Evolutionary conservation across 352 stramenopile species (phyloP).

Genomic region (Globisporangium orthogonon): DNA sequence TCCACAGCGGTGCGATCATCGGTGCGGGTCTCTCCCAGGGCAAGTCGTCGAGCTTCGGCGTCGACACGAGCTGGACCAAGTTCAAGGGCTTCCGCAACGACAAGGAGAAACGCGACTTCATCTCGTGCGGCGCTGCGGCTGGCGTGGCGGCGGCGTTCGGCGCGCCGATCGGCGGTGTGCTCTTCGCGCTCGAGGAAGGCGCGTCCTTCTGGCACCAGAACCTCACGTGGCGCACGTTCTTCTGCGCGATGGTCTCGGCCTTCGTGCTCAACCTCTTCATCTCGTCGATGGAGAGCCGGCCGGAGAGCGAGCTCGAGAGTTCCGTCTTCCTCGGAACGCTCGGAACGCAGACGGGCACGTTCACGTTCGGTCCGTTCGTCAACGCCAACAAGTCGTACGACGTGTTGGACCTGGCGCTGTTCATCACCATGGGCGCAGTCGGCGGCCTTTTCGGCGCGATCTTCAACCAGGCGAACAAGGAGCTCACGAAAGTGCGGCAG

Average conservation of each 20-base stretch:
- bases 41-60: constrained; percentile 79
- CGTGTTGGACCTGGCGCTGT: constrained; percentile 94
- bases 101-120: constrained; percentile 96
- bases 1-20: constrained; percentile 89
- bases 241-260: constrained; percentile 93
- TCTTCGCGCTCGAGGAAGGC: constrained; percentile 98
- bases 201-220: constrained; percentile 97
- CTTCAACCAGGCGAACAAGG: constrained; percentile 95
- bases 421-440: constrained; percentile 95
- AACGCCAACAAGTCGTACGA: constrained; percentile 86
- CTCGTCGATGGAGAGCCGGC: constrained; percentile 61
- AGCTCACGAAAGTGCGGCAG: constrained; percentile 84
- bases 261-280: constrained; percentile 87
- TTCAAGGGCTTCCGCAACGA: constrained; percentile 94
- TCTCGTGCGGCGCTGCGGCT: constrained; percentile 94
- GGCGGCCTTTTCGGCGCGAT: constrained; percentile 94
- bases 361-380: constrained; percentile 85
- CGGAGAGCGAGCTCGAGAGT: constrained; percentile 21
- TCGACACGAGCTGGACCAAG: constrained; percentile 86
- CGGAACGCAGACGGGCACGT: constrained; percentile 76
- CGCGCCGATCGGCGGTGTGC: constrained; percentile 95
- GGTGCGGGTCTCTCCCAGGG: constrained; percentile 93
- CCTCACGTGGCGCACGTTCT: constrained; percentile 97
- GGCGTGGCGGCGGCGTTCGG: constrained; percentile 97
- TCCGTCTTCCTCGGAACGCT: constrained; percentile 57